Conservation (phyloP, 129 eudicot species). For the Flaveria sonorensis region DNA sequence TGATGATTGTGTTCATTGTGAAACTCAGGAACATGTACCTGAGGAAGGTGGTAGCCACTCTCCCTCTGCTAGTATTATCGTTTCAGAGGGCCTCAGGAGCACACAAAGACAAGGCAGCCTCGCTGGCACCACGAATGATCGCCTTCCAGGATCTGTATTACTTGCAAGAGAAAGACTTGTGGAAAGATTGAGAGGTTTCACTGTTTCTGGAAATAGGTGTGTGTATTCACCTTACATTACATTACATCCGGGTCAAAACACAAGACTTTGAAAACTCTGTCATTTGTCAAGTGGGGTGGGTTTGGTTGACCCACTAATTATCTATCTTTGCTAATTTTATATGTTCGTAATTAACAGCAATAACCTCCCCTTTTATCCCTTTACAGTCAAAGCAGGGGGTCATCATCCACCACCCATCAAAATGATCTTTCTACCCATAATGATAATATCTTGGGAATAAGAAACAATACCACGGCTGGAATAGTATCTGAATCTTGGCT, state of each 20-base stretch:
- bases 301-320: background rate
- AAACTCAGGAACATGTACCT: conserved; percentile 56
- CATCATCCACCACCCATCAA: conserved; percentile 32
- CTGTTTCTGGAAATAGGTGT: conserved; percentile 57
- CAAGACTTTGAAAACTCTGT: background rate
- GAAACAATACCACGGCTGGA: conserved; percentile 22
- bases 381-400: conserved; percentile 43
- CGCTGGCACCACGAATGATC: conserved; percentile 39
- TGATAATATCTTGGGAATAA: conserved; percentile 22
- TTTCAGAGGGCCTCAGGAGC: conserved; percentile 35
- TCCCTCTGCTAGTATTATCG: conserved; percentile 33
- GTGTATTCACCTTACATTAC: conserved; percentile 17
- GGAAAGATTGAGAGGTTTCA: conserved; percentile 70
- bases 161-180: conserved; percentile 92
- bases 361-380: background rate
- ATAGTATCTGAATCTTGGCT: conserved; percentile 7
- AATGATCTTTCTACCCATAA: conserved; percentile 24
- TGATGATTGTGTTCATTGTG: conserved; percentile 21
- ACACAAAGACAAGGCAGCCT: conserved; percentile 27
- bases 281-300: too few relatives aligned
- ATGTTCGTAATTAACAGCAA: background rate
- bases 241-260: background rate
- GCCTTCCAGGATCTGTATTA: conserved; percentile 86
- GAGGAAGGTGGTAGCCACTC: conserved; percentile 47
- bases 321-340: background rate